Percentiles rank a stretch among this genome's conserved stretches.
phyloP scores from a whole-genome alignment of 2,329 filamentous ascomycete genomes.

The Alternaria atra region DNA sequence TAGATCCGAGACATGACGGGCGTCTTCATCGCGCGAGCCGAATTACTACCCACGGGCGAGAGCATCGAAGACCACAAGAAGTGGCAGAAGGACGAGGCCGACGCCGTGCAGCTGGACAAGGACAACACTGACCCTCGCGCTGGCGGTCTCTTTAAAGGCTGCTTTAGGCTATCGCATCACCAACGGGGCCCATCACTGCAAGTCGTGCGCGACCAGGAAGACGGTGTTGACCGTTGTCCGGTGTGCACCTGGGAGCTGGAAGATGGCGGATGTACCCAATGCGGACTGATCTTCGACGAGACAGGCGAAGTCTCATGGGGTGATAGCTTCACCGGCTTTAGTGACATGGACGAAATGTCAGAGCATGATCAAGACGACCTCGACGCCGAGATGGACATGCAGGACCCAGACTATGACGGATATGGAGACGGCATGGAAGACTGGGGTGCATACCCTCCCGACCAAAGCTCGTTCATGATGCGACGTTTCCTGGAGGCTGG shows the following conservation, averaged over 20 bases:
- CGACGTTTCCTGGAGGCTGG: conserved; percentile 44
- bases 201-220: conserved; percentile 64
- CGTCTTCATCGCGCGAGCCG: conserved; percentile 67
- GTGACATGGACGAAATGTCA: conserved; percentile 56
- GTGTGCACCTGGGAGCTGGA: conserved; percentile 70
- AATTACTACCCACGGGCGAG: conserved; percentile 70
- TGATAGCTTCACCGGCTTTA: conserved; percentile 54
- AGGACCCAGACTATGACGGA: conserved; percentile 47
- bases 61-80: conserved; percentile 68
- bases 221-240: conserved; percentile 70
- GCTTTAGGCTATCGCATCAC: conserved; percentile 55
- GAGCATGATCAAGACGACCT: conserved; percentile 52
- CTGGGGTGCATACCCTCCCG: conserved; percentile 42
- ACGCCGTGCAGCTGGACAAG: conserved; percentile 68
- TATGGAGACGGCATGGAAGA: conserved; percentile 44
- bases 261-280: conserved; percentile 65
- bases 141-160: conserved; percentile 71
- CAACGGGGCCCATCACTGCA: conserved; percentile 38
- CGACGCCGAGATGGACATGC: conserved; percentile 55
- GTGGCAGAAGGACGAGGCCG: conserved; percentile 67
- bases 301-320: conserved; percentile 54
- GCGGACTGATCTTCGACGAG: conserved; percentile 61
- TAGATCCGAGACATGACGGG: conserved; percentile 71
- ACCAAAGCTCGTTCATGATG: conserved; percentile 47
- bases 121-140: conserved; percentile 58